Conservation (phyloP, 805 yeast species). For the Zygoascus biomembranicola region DNA sequence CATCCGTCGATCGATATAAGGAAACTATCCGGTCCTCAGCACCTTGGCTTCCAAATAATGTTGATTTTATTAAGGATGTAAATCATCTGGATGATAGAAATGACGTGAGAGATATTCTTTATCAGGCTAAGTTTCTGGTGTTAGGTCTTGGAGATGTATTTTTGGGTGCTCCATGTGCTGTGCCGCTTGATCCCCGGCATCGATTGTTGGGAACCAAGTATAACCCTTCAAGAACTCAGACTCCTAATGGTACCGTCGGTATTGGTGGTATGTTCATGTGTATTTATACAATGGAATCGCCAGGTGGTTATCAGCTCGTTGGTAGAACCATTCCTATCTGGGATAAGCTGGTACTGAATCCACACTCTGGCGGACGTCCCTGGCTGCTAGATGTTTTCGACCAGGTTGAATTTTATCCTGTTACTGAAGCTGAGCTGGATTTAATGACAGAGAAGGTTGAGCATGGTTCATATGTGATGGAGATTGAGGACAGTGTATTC, state of each 20-base stretch:
- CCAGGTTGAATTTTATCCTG: constrained; percentile 91
- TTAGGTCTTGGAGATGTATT: constrained; percentile 96
- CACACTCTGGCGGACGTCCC: constrained; percentile 52
- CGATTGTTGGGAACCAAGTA: constrained; percentile 87
- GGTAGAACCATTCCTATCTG: constrained; percentile 97
- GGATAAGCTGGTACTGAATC: constrained; percentile 83
- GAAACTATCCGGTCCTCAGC: constrained; percentile 91
- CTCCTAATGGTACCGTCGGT: constrained; percentile 96
- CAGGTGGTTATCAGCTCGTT: constrained; percentile 96
- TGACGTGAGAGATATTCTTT: constrained; percentile 74
- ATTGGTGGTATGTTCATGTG: constrained; percentile 99
- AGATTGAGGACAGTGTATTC: constrained; percentile 68
- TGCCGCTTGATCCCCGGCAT: constrained; percentile 95
- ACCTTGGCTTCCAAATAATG: constrained; percentile 97
- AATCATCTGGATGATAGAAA: constrained; percentile 65
- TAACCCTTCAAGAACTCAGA: constrained; percentile 92
- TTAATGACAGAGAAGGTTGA: constrained; percentile 59
- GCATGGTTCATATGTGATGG: constrained; percentile 72
- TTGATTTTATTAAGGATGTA: constrained; percentile 86
- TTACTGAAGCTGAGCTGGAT: constrained; percentile 76
- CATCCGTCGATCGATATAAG: constrained; percentile 81
- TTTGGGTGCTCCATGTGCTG: constrained; percentile 97
- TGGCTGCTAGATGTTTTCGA: constrained; percentile 92
- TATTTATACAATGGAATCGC: constrained; percentile 95
- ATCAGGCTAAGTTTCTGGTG: constrained; percentile 84